A percentile compares a stretch with the other conserved stretches of the same genome.
phyloP scores from a whole-genome alignment of 202 grass and related monocot genomes.

The Schoenoplectus tabernaemontani region DNA sequence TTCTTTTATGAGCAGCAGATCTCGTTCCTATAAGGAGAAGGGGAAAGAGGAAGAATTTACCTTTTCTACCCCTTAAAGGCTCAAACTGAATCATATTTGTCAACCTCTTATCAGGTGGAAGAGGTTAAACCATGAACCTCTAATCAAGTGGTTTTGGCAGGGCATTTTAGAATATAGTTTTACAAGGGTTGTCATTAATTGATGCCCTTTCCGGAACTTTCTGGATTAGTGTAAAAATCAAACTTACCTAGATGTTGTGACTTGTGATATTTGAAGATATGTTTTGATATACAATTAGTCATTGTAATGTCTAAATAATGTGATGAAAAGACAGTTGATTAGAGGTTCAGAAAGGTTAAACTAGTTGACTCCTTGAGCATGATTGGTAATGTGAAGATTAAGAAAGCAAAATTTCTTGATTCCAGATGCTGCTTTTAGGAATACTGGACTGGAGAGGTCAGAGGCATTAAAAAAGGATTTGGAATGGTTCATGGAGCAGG shows the following conservation, averaged over 20 bases:
- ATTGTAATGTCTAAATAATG: neutral
- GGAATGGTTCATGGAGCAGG: constrained; percentile 42
- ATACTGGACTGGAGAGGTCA: constrained; percentile 46
- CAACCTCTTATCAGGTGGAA: neutral
- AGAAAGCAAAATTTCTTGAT: neutral
- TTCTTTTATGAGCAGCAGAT: too few relatives aligned
- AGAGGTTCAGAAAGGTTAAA: neutral
- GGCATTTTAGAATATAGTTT: neutral
- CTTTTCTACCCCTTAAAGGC: neutral
- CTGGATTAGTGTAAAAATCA: neutral
- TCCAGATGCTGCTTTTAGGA: constrained; percentile 40
- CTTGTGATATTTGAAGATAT: neutral
- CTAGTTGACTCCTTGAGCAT: neutral
- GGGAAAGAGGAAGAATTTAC: neutral
- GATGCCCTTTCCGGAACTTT: neutral
- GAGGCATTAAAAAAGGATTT: constrained; percentile 33
- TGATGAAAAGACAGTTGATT: neutral
- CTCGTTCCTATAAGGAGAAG: neutral
- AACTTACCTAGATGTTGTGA: too few relatives aligned
- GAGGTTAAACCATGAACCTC: neutral
- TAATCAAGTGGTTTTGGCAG: neutral
- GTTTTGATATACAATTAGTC: neutral
- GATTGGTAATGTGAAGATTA: neutral
- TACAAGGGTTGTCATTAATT: neutral
- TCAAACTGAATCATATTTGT: neutral